Percentiles rank a stretch among this genome's conserved stretches.
These are phyloP conservation scores for Beta macrorhiza DNA, from an alignment of 179 eudicot genomes.

Conservation along the genomic window DNA sequence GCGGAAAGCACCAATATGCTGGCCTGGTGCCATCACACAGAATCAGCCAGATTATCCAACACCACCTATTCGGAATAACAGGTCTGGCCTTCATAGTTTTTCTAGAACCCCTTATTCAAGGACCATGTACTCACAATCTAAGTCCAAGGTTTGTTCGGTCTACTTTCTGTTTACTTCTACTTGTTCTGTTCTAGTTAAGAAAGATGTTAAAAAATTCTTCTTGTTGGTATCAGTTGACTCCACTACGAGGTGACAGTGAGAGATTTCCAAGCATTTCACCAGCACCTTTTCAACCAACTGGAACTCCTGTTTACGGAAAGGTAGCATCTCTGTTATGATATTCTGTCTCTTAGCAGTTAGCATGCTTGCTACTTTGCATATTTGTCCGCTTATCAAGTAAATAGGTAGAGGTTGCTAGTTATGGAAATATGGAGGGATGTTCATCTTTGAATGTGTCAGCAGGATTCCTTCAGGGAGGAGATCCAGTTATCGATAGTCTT, in stretches of 20 bases:
- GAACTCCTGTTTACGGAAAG: slow-evolving; percentile 53
- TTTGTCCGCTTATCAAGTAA: no score
- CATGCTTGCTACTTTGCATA: not conserved
- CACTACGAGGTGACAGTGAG: slow-evolving; percentile 46
- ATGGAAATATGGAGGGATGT: not conserved
- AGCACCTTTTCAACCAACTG: slow-evolving; percentile 46
- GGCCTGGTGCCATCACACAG: slow-evolving; percentile 80
- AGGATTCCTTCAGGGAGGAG: not conserved
- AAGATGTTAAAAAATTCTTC: slow-evolving; percentile 10
- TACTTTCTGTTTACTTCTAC: not conserved
- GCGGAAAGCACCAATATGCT: slow-evolving; percentile 57
- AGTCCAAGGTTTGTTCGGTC: slow-evolving; percentile 47
- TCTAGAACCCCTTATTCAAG: slow-evolving; percentile 83
- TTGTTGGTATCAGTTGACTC: slow-evolving; percentile 42
- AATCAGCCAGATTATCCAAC: slow-evolving; percentile 58
- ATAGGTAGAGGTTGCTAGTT: not conserved
- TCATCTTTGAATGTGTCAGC: not conserved
- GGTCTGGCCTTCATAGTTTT: slow-evolving; percentile 51
- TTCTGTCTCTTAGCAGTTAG: not conserved
- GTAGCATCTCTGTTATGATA: slow-evolving; percentile 32
- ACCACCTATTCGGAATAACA: slow-evolving; percentile 55
- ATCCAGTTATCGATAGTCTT: not conserved
- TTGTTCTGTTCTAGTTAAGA: not conserved
- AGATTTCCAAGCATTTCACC: slow-evolving; percentile 36
- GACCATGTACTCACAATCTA: slow-evolving; percentile 54